Conservation (phyloP, 1,284 basidiomycete species). For the Cerioporus squamosus region DNA sequence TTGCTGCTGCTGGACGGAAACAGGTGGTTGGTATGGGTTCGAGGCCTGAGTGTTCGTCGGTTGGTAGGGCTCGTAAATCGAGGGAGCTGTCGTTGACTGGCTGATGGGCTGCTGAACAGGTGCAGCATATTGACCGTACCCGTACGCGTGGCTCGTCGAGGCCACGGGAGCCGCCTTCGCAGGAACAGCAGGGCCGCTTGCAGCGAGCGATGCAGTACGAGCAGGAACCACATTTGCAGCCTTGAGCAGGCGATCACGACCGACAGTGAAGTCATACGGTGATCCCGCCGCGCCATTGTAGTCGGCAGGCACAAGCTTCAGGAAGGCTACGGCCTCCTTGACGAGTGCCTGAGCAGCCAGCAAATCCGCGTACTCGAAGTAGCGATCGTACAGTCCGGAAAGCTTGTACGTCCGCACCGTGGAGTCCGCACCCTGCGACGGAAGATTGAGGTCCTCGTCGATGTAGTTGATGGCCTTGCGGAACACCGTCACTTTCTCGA, state of each 20-base stretch:
- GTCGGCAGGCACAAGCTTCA: slow-evolving; percentile 80
- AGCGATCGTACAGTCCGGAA: slow-evolving; percentile 87
- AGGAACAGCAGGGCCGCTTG: slow-evolving; percentile 24
- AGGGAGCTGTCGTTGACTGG: slow-evolving; percentile 20
- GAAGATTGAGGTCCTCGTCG: slow-evolving; percentile 72
- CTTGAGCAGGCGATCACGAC: slow-evolving; percentile 63
- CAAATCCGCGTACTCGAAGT: slow-evolving; percentile 95
- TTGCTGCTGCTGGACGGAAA: slow-evolving; percentile 24
- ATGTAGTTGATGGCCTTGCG: slow-evolving; percentile 87
- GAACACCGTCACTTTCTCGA: slow-evolving; percentile 98
- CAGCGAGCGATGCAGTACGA: slow-evolving; percentile 31
- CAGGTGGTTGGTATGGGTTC: slow-evolving; percentile 39
- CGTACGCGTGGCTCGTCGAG: slow-evolving; percentile 24
- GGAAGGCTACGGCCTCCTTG: slow-evolving; percentile 81
- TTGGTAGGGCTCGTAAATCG: slow-evolving; percentile 31
- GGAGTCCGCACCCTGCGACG: slow-evolving; percentile 40
- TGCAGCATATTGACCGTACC: slow-evolving; percentile 30
- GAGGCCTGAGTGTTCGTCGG: slow-evolving; percentile 10
- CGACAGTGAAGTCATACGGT: slow-evolving; percentile 59
- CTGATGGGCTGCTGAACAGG: slow-evolving; percentile 22
- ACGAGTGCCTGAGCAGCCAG: slow-evolving; percentile 90
- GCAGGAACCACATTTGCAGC: slow-evolving; percentile 47
- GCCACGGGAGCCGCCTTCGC: slow-evolving; percentile 17
- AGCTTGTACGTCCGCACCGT: slow-evolving; percentile 82
- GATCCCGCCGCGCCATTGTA: slow-evolving; percentile 70